Evolutionary conservation across 2,329 filamentous ascomycete species (phyloP).

Genomic region (Aspergillus oerlinghausenensis): DNA sequence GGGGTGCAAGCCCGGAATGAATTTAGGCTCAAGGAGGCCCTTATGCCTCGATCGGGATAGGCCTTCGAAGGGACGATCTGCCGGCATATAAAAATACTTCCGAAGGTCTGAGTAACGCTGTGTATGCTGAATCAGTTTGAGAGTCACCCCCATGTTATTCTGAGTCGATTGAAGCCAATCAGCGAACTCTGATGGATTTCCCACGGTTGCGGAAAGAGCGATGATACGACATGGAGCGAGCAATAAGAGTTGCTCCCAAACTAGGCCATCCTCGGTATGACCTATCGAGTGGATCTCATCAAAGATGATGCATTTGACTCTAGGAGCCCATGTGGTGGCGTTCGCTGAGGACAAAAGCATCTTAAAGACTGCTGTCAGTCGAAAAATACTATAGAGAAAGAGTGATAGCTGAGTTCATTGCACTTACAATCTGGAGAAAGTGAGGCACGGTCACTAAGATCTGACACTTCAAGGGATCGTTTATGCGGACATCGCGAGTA

Average conservation of each 20-base stretch:
- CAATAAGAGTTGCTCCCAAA: constrained; percentile 75
- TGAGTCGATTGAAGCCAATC: constrained; percentile 65
- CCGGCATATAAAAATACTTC: constrained; percentile 65
- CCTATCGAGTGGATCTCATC: constrained; percentile 80
- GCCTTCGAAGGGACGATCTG: constrained; percentile 47
- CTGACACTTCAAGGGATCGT: constrained; percentile 68
- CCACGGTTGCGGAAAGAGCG: constrained; percentile 73
- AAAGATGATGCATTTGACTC: constrained; percentile 72
- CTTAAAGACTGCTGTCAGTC: background rate
- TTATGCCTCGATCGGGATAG: constrained; percentile 32
- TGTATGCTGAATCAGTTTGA: constrained; percentile 65
- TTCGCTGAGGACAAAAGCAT: constrained; percentile 67
- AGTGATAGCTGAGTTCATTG: background rate
- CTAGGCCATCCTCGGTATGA: constrained; percentile 67
- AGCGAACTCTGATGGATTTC: constrained; percentile 67
- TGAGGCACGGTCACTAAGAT: constrained; percentile 73
- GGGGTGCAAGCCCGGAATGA: constrained; percentile 50
- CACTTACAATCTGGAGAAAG: constrained; percentile 60
- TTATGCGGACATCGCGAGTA: constrained; percentile 69
- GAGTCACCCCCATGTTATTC: constrained; percentile 55
- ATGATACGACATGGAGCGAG: constrained; percentile 73
- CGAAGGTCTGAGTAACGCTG: constrained; percentile 71
- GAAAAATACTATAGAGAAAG: background rate
- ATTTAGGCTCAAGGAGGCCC: constrained; percentile 44
- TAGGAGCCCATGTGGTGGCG: constrained; percentile 61